Percentiles rank a stretch among this genome's conserved stretches.
Conservation (phyloP, 2,329 filamentous ascomycete genomes). For the Stagonosporopsis cucurbitacearum region DNA sequence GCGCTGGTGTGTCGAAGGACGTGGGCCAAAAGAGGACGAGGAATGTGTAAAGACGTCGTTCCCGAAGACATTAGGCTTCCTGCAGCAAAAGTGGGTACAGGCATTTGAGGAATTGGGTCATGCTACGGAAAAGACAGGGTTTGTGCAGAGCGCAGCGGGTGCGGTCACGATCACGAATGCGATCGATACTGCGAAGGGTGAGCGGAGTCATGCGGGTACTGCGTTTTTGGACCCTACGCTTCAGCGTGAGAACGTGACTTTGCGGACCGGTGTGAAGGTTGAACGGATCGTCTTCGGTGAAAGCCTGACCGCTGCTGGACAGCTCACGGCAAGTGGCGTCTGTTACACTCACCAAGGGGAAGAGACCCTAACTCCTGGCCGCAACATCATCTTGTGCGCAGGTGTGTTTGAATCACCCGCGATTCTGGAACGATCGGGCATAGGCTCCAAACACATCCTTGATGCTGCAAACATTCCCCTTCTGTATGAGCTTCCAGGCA, state of each 20-base stretch:
- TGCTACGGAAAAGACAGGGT: conserved; percentile 14
- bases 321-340: conserved; percentile 22
- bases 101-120: conserved; percentile 28
- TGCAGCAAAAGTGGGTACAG: conserved; percentile 22
- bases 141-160: conserved; percentile 18
- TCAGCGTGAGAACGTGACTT: conserved; percentile 22
- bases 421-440: conserved; percentile 64
- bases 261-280: conserved; percentile 23
- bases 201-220: conserved; percentile 29
- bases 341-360: conserved; percentile 18
- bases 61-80: conserved; percentile 20
- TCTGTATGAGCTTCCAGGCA: conserved; percentile 63
- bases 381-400: conserved; percentile 42
- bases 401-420: conserved; percentile 60
- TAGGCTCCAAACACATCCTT: conserved; percentile 60
- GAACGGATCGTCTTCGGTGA: conserved; percentile 23
- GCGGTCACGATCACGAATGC: conserved; percentile 28
- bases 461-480: conserved; percentile 58
- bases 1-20: conserved; percentile 20
- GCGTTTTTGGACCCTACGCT: conserved; percentile 28
- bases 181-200: conserved; percentile 23
- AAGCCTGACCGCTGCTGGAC: conserved; percentile 10
- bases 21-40: not conserved
- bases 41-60: conserved; percentile 24
- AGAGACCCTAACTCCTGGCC: conserved; percentile 10